Conservation (phyloP, 2,329 filamentous ascomycete genomes). For the Talaromyces sp. region DNA sequence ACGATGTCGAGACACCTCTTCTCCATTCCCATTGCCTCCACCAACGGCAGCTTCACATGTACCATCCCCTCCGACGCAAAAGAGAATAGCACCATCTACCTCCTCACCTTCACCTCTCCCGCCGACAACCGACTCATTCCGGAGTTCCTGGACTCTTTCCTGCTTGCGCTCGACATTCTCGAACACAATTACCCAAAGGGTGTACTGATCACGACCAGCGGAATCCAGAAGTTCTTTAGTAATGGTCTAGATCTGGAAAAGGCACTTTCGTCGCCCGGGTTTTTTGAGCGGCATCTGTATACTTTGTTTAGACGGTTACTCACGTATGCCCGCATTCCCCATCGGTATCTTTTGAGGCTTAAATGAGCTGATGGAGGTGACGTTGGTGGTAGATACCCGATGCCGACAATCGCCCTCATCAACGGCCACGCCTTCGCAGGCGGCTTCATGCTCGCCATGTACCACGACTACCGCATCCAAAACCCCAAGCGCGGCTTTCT, state of each 20-base stretch:
- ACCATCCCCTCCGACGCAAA: slow-evolving; percentile 46
- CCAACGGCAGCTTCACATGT: slow-evolving; percentile 59
- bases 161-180: slow-evolving; percentile 70
- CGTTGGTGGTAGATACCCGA: slow-evolving; percentile 57
- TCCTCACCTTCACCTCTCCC: slow-evolving; percentile 66
- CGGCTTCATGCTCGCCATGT: slow-evolving; percentile 76
- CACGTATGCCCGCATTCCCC: slow-evolving; percentile 41
- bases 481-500: slow-evolving; percentile 66
- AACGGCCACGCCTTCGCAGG: slow-evolving; percentile 80
- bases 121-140: slow-evolving; percentile 74
- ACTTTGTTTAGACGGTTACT: slow-evolving; percentile 62
- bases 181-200: slow-evolving; percentile 65
- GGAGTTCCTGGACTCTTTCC: slow-evolving; percentile 62
- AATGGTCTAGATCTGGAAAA: slow-evolving; percentile 77
- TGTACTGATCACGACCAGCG: slow-evolving; percentile 72
- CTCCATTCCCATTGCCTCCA: slow-evolving; percentile 53
- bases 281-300: slow-evolving; percentile 60
- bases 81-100: slow-evolving; percentile 54
- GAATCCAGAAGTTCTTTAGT: slow-evolving; percentile 73
- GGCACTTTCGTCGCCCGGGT: slow-evolving; percentile 57
- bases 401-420: slow-evolving; percentile 75
- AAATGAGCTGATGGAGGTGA: neutral
- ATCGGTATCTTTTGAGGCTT: neutral
- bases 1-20: slow-evolving; percentile 47
- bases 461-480: slow-evolving; percentile 79